Conservation (phyloP, 2,329 filamentous ascomycete species). For the Annulohypoxylon truncatum region DNA sequence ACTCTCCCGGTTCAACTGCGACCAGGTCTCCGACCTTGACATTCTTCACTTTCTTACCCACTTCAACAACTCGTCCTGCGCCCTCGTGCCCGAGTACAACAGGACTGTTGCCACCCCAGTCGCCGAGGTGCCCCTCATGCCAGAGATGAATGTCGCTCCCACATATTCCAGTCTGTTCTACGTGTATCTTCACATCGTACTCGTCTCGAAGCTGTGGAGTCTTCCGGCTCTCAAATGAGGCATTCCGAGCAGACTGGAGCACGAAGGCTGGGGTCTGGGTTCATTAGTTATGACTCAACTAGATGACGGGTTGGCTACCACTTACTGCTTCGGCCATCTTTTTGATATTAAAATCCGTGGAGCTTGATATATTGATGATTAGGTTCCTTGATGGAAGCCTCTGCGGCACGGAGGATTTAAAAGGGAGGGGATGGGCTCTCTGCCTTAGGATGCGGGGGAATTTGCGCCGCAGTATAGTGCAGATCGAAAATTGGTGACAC, state of each 20-base stretch:
- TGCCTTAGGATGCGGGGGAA: too few relatives aligned
- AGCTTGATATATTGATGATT: too few relatives aligned
- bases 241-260: constrained; percentile 57
- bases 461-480: too few relatives aligned
- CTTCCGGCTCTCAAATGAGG: constrained; percentile 58
- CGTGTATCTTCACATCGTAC: constrained; percentile 57
- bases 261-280: constrained; percentile 60
- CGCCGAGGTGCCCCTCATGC: constrained; percentile 60
- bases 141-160: constrained; percentile 61
- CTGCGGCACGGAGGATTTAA: too few relatives aligned
- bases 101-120: constrained; percentile 59
- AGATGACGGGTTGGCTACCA: neutral
- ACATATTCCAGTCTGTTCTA: constrained; percentile 61
- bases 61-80: constrained; percentile 55
- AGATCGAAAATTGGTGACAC: too few relatives aligned
- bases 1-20: constrained; percentile 61
- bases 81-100: constrained; percentile 62
- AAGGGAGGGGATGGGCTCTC: too few relatives aligned
- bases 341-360: neutral
- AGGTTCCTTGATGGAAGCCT: too few relatives aligned
- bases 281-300: neutral
- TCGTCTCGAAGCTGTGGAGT: constrained; percentile 55
- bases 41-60: constrained; percentile 56
- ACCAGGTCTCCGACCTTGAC: constrained; percentile 59
- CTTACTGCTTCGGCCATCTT: neutral